phyloP scores from a whole-genome alignment of 1,284 basidiomycete genomes.

The Hypsizygus ulmarius region DNA sequence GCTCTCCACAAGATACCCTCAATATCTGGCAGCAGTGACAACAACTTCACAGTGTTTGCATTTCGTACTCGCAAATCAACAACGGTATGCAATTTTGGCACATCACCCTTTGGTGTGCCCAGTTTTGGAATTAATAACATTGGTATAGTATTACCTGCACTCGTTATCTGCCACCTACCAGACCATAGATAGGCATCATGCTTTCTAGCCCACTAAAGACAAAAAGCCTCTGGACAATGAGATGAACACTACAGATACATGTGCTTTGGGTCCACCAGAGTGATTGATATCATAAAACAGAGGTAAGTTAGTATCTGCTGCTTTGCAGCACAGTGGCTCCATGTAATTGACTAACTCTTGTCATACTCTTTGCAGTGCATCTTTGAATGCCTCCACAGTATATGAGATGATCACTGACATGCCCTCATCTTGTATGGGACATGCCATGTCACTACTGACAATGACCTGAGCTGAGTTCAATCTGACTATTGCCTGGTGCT shows the following conservation, averaged over 20 bases:
- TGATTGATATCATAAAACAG: slow-evolving; percentile 32
- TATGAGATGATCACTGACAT: too few relatives aligned
- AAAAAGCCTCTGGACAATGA: slow-evolving; percentile 26
- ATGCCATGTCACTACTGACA: too few relatives aligned
- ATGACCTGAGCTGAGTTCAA: slow-evolving; percentile 19
- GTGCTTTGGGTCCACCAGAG: slow-evolving; percentile 25
- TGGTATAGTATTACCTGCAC: too few relatives aligned
- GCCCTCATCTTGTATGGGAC: too few relatives aligned
- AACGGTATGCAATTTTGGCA: slow-evolving; percentile 19
- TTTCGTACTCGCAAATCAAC: slow-evolving; percentile 23
- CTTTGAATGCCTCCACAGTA: too few relatives aligned
- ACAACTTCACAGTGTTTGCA: slow-evolving; percentile 18
- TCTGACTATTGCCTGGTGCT: slow-evolving; percentile 22
- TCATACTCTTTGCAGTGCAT: too few relatives aligned
- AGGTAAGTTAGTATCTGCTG: slow-evolving; percentile 24
- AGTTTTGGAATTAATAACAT: too few relatives aligned
- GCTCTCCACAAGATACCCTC: slow-evolving; percentile 25
- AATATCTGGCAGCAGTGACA: slow-evolving; percentile 21
- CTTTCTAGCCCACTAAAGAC: slow-evolving; percentile 27
- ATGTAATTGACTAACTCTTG: too few relatives aligned
- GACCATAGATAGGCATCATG: slow-evolving; percentile 22
- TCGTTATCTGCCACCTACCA: too few relatives aligned
- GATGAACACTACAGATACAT: slow-evolving; percentile 27
- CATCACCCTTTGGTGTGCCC: not conserved
- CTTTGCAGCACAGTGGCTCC: slow-evolving; percentile 19